Base-by-base conservation (phyloP, 441 rosid species). In the Gossypium aridum region DNA sequence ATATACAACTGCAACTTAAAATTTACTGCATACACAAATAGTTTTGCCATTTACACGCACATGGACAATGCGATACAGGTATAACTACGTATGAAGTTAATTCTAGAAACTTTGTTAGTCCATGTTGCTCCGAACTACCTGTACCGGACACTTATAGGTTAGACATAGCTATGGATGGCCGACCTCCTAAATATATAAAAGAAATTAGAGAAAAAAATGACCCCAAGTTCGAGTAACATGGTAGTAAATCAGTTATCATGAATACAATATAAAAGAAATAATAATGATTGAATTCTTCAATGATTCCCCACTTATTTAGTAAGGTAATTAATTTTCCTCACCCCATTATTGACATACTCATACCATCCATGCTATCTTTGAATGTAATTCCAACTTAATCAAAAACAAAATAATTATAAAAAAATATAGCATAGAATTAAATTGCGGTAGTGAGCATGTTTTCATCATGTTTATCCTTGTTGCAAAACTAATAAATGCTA, bases 341-440 rank as follows among this genome's bases (percentile, higher is more conserved):
- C 2, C 7, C 4, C 43, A 62, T n/a, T 64, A 12, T 49, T 69
- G 67, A 34, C 25, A n/a, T 5, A 12, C 26, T 49, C 22, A 39
- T 13, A 64, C 12, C 14, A 56, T 28, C 12, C 16, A 72, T 76
- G 34, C 22, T 0, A 23, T 45, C 51, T 37, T 43, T 43, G 22
- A 76, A 13, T 31, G 23, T 53, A 71, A 49, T 63, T 62, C 9
- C 25, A 56, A 76, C 62, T 62, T 31, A 19, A 70, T 31, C 19
- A 71, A 71, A 63, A 53, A 34, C 23, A 37, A 45, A 25, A 34
- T 34, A 34, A 4, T 8, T 49, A 4, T 4, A 55, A 60, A 74
- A 7, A 71, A 8, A 72, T 6, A 19, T n/a, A 74, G 31, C 14
- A 19, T 1, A 34, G 13, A 54, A 6, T 16, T 16, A 13, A 49